Evolutionary conservation across 345 rosid genomes (phyloP), one percentile per base, ranked within the genome.

Genomic region (Citrus sinensis): DNA sequence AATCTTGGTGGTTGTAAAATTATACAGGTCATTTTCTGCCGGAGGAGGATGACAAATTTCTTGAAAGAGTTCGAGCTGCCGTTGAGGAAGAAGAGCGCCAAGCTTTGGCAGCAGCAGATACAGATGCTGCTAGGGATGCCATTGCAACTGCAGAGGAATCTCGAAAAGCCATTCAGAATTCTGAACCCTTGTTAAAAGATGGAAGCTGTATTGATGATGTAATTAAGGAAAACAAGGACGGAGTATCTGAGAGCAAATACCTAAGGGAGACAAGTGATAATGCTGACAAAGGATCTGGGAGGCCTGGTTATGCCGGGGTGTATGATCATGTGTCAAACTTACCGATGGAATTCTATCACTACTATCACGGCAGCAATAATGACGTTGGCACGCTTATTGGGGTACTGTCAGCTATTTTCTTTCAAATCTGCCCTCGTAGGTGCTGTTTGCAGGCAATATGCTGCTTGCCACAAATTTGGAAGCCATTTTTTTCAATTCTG

Each of bases 71-170:
- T 79, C 91, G 88, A 66, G 94, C 90, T 83, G 97, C 97, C 2
- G 99, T 92, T 73, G 97, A 94, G 89, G 97, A 88, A 86, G 98
- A 96, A 82, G 98, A 94, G 89, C 86, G 89, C 56, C 92, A 88
- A 84, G 94, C 86, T 71, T 76, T 87, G 82, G 89, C 88, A 59
- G 86, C 88, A 60, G 90, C 86, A 66, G 92, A 86, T 76, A 86
- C 90, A 40, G 95, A 88, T 73, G 90, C 87, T 56, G 89, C 92
- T 39, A 91, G 86, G 83, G 93, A 85, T 78, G 97, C 86, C 75
- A 87, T 90, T 83, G 87, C 90, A 58, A 82, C 86, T 32, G 92
- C 88, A 22, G 94, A 85, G 76, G 91, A 86, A 75, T 84, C 89
- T 62, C 78, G 86, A 87, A 86, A 83, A 77, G 74, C 67, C 58